Base-by-base conservation (phyloP, 768 basidiomycete species). In the Postia placenta region DNA sequence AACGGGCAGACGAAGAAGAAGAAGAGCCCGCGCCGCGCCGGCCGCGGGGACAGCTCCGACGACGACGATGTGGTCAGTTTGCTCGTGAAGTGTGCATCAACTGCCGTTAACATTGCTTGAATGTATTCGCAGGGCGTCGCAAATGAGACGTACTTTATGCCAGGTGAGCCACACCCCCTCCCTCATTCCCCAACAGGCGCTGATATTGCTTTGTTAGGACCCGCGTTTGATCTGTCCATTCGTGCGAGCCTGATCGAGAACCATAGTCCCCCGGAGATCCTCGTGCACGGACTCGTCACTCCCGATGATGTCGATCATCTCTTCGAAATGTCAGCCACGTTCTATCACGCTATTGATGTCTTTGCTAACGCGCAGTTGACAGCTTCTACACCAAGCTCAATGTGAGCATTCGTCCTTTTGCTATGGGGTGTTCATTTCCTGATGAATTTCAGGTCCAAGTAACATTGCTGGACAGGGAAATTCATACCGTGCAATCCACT, bases 401-500 rank as follows among this genome's bases (percentile, higher is more conserved):
- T 55, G 86, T 87, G 56, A 51, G 80, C 60, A 22, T 55, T 30
- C 26, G 23, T 28, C 20, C 22, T 14, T 24, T 9, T 30, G 25
- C 6, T 20, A 27, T 20, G 25, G 11, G 3, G 23, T 27, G 17
- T 5, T 41, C 11, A 4, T 27, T 12, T 4, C 5, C 41, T 49
- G 22, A 49, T 41, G 17, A 20, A 64, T 78, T 86, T 75, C 85
- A 90, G 60, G 68, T 78, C 6, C 88, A 87, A 2, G 71, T 93
- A 15, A 86, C 86, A 2, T 66, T 93, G 20, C 73, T 95, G 11
- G 91, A 93, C 64, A 83, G 83, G 9, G 81, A 79, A 5, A 70
- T 94, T 14, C 92, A 94, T 60, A 92, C 85, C 0, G 81, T 89
- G 9, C 78, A 81, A 5, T 76, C 80, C 2, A 88, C 86, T 9